A percentile compares a stretch with the other conserved stretches of the same genome.
phyloP scores from a whole-genome alignment of 2,329 filamentous ascomycete genomes.

The Diaporthe vaccinii region DNA sequence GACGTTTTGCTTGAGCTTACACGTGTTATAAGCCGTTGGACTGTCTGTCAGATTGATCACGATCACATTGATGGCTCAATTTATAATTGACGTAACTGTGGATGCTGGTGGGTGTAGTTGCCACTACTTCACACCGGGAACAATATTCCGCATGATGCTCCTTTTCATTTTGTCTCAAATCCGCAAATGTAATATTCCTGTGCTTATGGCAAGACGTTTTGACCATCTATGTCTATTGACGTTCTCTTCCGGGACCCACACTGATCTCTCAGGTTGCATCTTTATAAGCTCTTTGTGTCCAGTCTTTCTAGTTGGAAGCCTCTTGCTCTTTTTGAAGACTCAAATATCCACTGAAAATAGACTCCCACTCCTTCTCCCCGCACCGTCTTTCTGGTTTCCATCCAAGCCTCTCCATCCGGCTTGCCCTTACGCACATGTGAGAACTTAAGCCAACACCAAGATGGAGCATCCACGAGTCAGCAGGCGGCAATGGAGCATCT shows the following conservation, averaged over 20 bases:
- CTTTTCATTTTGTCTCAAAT: background rate
- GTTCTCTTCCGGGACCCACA: background rate
- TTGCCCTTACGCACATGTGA: conserved; percentile 24
- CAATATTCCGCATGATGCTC: background rate
- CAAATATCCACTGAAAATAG: background rate
- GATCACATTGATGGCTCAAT: background rate
- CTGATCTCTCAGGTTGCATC: background rate
- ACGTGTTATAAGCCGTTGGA: background rate
- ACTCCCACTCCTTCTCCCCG: conserved; percentile 1
- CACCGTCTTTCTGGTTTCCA: conserved; percentile 2
- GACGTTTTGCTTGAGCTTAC: background rate
- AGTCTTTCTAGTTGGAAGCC: background rate
- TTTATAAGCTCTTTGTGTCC: background rate
- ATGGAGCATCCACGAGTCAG: conserved; percentile 27
- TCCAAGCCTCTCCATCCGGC: conserved; percentile 28
- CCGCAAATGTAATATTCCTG: background rate
- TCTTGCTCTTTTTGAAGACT: conserved; percentile 1
- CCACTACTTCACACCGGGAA: background rate
- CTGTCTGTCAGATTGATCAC: background rate
- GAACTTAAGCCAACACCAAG: background rate
- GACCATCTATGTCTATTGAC: background rate
- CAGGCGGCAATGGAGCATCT: conserved; percentile 9
- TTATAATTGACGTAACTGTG: background rate
- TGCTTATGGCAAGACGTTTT: background rate
- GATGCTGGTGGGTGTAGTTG: background rate